Conservation (phyloP, 176 grass and related monocot species). For the Areca catechu region DNA sequence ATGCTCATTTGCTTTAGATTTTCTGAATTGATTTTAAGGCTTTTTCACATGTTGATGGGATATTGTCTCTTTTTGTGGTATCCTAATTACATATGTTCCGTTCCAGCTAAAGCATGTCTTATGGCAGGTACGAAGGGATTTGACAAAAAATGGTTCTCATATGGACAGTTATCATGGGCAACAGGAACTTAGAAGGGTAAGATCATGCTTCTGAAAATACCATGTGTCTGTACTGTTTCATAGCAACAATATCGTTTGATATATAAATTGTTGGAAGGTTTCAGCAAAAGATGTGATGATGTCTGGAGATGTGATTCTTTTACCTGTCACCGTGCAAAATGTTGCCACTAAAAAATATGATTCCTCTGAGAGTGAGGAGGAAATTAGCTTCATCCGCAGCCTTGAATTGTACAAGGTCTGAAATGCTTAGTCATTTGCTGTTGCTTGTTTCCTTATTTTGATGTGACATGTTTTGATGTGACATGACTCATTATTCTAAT, state of each 20-base stretch:
- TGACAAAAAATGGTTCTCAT: no score
- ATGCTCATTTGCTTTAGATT: no score
- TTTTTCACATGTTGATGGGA: no score
- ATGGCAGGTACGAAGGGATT: no score
- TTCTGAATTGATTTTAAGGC: no score
- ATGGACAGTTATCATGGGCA: no score
- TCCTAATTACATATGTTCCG: no score
- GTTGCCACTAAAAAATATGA: constrained; percentile 32
- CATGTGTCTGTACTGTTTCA: neutral
- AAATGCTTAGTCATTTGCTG: constrained; percentile 12
- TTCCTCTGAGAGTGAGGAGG: constrained; percentile 37
- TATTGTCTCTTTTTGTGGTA: no score
- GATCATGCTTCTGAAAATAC: neutral
- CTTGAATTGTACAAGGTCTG: constrained; percentile 79
- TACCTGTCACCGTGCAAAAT: constrained; percentile 56
- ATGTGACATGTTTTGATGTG: constrained; percentile 18
- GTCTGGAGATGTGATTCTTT: constrained; percentile 65
- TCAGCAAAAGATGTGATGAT: constrained; percentile 63
- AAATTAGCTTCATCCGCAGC: constrained; percentile 59
- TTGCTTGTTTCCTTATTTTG: constrained; percentile 9
- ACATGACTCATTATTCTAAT: constrained; percentile 16
- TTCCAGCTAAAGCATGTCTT: no score
- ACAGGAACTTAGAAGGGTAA: constrained; percentile 55
- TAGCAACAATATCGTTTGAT: neutral
- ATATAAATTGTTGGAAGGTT: constrained; percentile 48